Evolutionary conservation across 441 rosid genomes (phyloP).

Genomic region (Erodium trifolium): DNA sequence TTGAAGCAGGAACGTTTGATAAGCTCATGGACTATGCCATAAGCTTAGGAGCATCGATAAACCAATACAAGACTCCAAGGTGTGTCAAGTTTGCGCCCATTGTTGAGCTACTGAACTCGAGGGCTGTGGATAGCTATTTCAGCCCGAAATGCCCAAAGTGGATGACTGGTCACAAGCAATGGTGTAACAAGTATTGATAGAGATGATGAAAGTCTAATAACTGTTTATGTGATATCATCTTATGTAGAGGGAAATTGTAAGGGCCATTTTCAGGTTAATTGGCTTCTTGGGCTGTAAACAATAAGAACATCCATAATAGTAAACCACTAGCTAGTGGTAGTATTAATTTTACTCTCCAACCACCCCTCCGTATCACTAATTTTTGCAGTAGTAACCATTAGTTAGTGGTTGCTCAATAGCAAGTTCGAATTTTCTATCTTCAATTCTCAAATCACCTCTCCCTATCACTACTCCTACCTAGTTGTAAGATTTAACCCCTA

Average conservation of each 20-base stretch:
- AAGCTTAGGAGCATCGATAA: constrained; percentile 60
- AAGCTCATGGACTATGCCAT: constrained; percentile 72
- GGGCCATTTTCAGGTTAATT: neutral
- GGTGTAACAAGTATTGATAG: constrained; percentile 32
- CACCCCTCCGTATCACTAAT: no score
- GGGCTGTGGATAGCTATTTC: constrained; percentile 42
- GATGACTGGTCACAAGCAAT: constrained; percentile 60
- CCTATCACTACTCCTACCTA: no score
- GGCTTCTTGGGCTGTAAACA: neutral
- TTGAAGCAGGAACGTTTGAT: constrained; percentile 60
- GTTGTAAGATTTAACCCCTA: no score
- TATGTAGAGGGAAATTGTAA: neutral
- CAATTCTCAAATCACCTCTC: no score
- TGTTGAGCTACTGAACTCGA: constrained; percentile 53
- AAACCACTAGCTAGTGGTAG: no score
- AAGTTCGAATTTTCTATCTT: no score
- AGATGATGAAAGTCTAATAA: constrained; percentile 17
- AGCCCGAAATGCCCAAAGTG: constrained; percentile 74
- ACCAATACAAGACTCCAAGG: constrained; percentile 32
- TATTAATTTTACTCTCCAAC: no score
- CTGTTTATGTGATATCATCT: neutral
- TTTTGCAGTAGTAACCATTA: no score
- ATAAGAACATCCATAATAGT: no score
- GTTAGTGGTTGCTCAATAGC: no score
- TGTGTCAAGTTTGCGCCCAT: constrained; percentile 57